Conservation (phyloP, 208 protist genomes). For the Acanthamoeba divionensis region DNA sequence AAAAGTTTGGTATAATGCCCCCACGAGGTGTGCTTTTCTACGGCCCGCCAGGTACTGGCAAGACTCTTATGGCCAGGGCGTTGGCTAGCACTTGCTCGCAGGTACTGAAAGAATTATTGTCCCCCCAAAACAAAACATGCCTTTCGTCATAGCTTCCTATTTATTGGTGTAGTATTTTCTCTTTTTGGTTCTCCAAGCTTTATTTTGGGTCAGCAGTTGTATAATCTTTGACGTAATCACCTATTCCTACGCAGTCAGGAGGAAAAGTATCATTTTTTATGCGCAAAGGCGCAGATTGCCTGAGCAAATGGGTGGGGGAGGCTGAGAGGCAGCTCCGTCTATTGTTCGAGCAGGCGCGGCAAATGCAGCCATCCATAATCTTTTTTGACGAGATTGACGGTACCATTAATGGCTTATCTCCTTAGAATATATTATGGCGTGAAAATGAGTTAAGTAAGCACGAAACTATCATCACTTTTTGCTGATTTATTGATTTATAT, state of each 20-base stretch:
- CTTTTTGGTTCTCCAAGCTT: neutral
- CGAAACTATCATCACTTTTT: too few relatives aligned
- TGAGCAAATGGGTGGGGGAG: conserved; percentile 87
- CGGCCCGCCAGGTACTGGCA: conserved; percentile 81
- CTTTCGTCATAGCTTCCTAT: too few relatives aligned
- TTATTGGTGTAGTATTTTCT: too few relatives aligned
- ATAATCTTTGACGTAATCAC: neutral
- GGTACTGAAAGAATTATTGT: neutral
- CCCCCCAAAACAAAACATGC: too few relatives aligned
- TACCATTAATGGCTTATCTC: neutral
- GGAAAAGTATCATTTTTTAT: conserved; percentile 85
- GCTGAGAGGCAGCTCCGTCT: conserved; percentile 82
- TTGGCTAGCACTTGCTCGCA: conserved; percentile 71
- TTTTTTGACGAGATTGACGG: conserved; percentile 91
- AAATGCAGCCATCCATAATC: conserved; percentile 85
- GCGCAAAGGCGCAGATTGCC: conserved; percentile 87
- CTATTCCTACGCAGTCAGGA: conserved; percentile 32
- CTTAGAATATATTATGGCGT: neutral
- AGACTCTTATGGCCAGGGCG: conserved; percentile 79
- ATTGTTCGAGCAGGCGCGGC: conserved; percentile 81
- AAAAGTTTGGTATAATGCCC: conserved; percentile 66
- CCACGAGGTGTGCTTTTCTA: conserved; percentile 75
- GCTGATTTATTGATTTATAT: neutral
- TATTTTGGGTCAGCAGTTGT: neutral
- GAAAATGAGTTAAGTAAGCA: neutral